Percentiles rank a stretch among this genome's conserved stretches.
These are phyloP conservation scores for Tolypocladium capitatum DNA, from an alignment of 2,329 filamentous ascomycete species.

Conservation along the genomic window DNA sequence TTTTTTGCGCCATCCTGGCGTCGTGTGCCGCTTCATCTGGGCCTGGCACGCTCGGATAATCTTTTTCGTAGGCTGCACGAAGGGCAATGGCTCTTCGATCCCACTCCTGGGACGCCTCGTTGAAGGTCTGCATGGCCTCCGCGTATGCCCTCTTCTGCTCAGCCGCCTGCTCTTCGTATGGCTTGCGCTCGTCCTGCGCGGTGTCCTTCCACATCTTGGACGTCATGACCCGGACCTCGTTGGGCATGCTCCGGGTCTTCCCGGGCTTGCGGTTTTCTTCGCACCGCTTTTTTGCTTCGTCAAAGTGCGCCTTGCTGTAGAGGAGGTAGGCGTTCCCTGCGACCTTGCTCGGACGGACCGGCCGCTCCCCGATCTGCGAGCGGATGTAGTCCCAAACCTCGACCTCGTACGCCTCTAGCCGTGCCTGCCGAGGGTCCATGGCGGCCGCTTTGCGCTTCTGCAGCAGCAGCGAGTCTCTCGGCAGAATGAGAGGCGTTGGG, in stretches of 20 bases:
- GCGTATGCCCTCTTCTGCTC: constrained; percentile 55
- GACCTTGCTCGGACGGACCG: constrained; percentile 57
- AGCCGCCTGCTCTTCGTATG: constrained; percentile 64
- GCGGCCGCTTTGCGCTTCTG: constrained; percentile 42
- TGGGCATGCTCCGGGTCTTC: constrained; percentile 54
- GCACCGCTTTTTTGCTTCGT: constrained; percentile 45
- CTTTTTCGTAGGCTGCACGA: constrained; percentile 36
- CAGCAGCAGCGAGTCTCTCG: constrained; percentile 39
- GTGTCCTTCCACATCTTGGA: constrained; percentile 87
- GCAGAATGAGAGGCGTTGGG: constrained; percentile 59
- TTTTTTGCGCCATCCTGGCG: constrained; percentile 14
- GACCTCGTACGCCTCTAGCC: constrained; percentile 42
- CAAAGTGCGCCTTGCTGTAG: constrained; percentile 68
- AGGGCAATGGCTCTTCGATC: constrained; percentile 50
- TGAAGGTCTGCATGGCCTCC: constrained; percentile 43
- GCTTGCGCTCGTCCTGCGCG: constrained; percentile 53
- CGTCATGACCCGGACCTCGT: constrained; percentile 73
- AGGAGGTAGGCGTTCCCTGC: constrained; percentile 78
- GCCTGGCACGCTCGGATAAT: constrained; percentile 27
- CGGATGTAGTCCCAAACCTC: constrained; percentile 39
- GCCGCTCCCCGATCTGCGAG: constrained; percentile 57
- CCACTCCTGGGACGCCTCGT: constrained; percentile 54
- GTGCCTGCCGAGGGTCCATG: constrained; percentile 36
- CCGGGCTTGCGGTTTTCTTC: constrained; percentile 50
- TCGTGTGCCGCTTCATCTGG: constrained; percentile 11